Evolutionary conservation across 1,284 basidiomycete species (phyloP), one percentile per base, ranked within the genome.

Genomic region (Athelia sp.): DNA sequence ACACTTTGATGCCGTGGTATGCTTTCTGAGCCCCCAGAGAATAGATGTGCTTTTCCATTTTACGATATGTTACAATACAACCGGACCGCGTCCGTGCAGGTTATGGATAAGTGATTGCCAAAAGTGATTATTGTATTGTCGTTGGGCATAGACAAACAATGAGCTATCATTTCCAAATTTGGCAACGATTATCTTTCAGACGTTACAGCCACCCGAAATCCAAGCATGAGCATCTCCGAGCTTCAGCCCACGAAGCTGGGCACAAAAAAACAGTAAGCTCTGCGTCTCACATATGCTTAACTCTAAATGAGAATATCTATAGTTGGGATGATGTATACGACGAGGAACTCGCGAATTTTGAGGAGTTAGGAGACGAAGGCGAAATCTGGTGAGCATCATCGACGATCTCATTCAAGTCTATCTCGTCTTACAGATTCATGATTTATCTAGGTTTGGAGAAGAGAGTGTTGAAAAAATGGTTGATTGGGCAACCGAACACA

Each of bases 311-410:
- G 26, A 43, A 11, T 23, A 43, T 31, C n/a, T 44, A 40, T 49
- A 89, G 86, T 63, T 89, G 87, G 87, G 85, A 90, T 59, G 57
- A 71, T 46, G 79, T 85, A 9, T 90, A 89, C 62, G 70, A 79
- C 31, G 74, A 78, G 46, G 92, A 95, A 60, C 69, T 93, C 17
- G 65, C 66, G 42, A 90, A 87, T 60, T 95, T 91, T 56, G 69
- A 83, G 34, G 91, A 93, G 47, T 82, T 84, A 45, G 87, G 89
- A 11, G 90, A 95, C 63, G 90, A 93, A 63, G 92, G 93, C 34
- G 92, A 95, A 67, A 76, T 93, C 22, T 95, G 93, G 91, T 90
- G 52, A 32, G 70, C 11, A 24, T 23, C 14, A 26, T 49, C n/a
- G 15, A 11, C 36, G 31, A n/a, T 21, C 24, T 22, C 29, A 40